phyloP scores from a whole-genome alignment of 2,329 filamentous ascomycete species.

The Aspergillus sp. region DNA sequence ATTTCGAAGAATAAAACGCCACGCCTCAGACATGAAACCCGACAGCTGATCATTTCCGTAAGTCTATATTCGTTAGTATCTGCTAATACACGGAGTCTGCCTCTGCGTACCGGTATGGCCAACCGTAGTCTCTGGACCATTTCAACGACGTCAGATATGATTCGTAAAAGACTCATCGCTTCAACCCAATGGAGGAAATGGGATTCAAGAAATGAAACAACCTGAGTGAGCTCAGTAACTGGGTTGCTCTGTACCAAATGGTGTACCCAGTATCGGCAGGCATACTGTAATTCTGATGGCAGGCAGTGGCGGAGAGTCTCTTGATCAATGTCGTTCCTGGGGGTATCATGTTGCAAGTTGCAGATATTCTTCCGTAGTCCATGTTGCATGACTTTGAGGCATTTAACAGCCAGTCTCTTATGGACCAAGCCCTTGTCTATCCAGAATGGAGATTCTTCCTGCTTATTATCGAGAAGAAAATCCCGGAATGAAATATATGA shows the following conservation, averaged over 20 bases:
- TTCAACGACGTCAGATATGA: constrained; percentile 17
- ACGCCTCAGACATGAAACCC: constrained; percentile 31
- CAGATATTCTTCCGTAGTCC: constrained; percentile 20
- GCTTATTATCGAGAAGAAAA: not conserved
- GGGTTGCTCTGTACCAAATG: constrained; percentile 19
- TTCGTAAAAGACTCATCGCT: constrained; percentile 23
- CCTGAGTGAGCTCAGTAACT: too few species aligned
- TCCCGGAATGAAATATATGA: not conserved
- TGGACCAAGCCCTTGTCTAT: too few species aligned
- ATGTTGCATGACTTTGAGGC: constrained; percentile 19
- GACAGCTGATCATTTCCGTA: constrained; percentile 2
- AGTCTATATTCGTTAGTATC: not conserved
- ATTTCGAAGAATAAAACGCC: constrained; percentile 31
- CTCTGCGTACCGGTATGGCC: constrained; percentile 10
- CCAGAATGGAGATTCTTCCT: constrained; percentile 7
- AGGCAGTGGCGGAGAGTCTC: constrained; percentile 2
- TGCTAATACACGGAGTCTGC: not conserved
- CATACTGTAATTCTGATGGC: constrained; percentile 23
- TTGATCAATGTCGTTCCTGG: constrained; percentile 6
- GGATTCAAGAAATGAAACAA: constrained; percentile 1
- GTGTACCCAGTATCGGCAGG: constrained; percentile 31
- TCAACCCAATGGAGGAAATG: constrained; percentile 32
- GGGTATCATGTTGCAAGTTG: constrained; percentile 7
- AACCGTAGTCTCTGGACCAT: constrained; percentile 17
- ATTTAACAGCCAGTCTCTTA: constrained; percentile 13